Base-by-base conservation (phyloP, 495 filamentous ascomycete genomes). In the Amorphotheca resinae region DNA sequence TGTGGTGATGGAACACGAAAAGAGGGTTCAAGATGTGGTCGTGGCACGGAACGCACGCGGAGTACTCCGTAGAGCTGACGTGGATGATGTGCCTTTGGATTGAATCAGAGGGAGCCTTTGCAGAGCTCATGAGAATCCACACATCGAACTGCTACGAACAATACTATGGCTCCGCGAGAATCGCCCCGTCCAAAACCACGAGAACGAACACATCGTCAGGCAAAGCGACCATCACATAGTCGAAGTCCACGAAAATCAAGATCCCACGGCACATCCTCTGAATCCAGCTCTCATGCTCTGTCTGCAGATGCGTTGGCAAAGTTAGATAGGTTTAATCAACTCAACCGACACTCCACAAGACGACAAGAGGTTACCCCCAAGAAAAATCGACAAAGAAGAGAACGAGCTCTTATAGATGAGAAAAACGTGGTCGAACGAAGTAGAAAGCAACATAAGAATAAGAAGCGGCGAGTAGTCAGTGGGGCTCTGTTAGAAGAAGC, bases 401-500 rank as follows among this genome's bases (percentile, higher is more conserved):
- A 38, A 57, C 49, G 37, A 53, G 61, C 44, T 35, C 49, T 44
- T 33, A 47, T 44, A 45, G 49, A 55, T 44, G 52, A 57, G 57
- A 59, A 48, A 22, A 28, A 50, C 33, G 41, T 58, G 33, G 50
- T 42, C 44, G 43, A 50, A 48, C 38, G 42, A 46, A 37, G 33
- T 41, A 51, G 43, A 22, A 50, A 38, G 41, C 20, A 57, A 35
- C 43, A 58, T 16, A 59, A 66, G 30, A 60, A 63, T 25, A 64
- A 66, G 43, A 70, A 68, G 36, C 64, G 74, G 23, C 62, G 79
- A 45, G 65, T 82, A 16, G 76, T 82, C 4, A 85, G 80, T 37
- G 82, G 82, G 12, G 70, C 79, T 0, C 61, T 78, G 41, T 50
- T 81, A 46, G 82, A 87, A 53, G 80, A 85, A 58, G 82, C 80